These are phyloP conservation scores for Mycena olivaceomarginata DNA, from an alignment of 768 basidiomycete species.

Conservation along the genomic window DNA sequence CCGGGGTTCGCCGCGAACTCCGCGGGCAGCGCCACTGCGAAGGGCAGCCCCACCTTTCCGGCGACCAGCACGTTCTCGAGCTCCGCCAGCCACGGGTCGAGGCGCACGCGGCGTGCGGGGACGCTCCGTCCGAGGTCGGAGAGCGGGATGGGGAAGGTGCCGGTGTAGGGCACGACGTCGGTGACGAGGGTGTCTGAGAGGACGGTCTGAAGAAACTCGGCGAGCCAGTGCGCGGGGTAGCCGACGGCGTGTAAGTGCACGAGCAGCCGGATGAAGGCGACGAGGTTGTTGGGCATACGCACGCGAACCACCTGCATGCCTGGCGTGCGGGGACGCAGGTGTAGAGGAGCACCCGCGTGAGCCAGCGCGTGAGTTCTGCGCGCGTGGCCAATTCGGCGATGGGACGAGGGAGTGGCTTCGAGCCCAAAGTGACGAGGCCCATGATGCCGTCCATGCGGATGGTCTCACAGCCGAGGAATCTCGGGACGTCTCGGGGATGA, in stretches of 20 bases:
- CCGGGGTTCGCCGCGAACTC: slow-evolving; percentile 40
- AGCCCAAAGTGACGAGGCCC: slow-evolving; percentile 43
- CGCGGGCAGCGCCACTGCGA: slow-evolving; percentile 47
- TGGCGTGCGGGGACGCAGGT: slow-evolving; percentile 50
- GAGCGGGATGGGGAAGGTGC: slow-evolving; percentile 51
- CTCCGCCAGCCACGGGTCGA: slow-evolving; percentile 53
- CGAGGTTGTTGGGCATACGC: slow-evolving; percentile 57
- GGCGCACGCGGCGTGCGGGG: slow-evolving; percentile 48
- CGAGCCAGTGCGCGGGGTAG: slow-evolving; percentile 61
- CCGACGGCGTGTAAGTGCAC: slow-evolving; percentile 56
- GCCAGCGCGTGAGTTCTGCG: slow-evolving; percentile 56
- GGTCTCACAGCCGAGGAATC: slow-evolving; percentile 52
- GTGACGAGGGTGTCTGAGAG: slow-evolving; percentile 50
- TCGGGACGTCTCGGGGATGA: slow-evolving; percentile 52
- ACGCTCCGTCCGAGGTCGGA: slow-evolving; percentile 46
- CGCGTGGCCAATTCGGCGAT: slow-evolving; percentile 38
- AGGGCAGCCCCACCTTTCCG: slow-evolving; percentile 45
- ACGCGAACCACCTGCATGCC: slow-evolving; percentile 47
- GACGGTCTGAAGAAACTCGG: slow-evolving; percentile 53
- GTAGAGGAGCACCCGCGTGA: slow-evolving; percentile 56
- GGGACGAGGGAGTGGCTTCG: slow-evolving; percentile 44
- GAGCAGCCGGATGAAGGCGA: slow-evolving; percentile 56
- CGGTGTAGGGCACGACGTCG: slow-evolving; percentile 52
- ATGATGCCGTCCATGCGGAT: slow-evolving; percentile 47
- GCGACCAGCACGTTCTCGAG: slow-evolving; percentile 50